These are phyloP conservation scores for Quercus phellos DNA, from an alignment of 331 rosid genomes.

Conservation along the genomic window DNA sequence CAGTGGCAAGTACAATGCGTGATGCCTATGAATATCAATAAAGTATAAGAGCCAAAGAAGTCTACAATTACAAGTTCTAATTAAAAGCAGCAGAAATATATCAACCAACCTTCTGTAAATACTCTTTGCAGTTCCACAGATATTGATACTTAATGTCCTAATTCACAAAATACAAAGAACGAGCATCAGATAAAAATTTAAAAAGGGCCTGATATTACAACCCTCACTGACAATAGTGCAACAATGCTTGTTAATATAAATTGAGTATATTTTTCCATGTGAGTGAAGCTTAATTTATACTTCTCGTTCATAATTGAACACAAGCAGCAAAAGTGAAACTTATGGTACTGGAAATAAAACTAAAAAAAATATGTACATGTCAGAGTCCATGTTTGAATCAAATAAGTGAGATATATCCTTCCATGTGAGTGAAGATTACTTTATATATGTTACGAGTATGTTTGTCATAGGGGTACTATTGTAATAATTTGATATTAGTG, in stretches of 20 bases:
- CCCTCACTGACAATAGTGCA: not conserved
- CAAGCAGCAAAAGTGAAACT: not conserved
- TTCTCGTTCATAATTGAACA: not conserved
- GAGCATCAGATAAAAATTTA: slow-evolving; percentile 42
- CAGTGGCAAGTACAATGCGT: slow-evolving; percentile 90
- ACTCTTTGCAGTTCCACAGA: slow-evolving; percentile 92
- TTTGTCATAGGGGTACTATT: too few relatives aligned
- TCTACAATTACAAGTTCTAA: not conserved
- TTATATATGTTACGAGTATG: too few relatives aligned
- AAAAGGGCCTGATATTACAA: not conserved
- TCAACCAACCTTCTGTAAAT: slow-evolving; percentile 56
- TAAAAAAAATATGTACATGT: not conserved
- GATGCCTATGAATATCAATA: slow-evolving; percentile 59
- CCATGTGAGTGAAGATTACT: not conserved
- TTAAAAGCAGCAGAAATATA: slow-evolving; percentile 3
- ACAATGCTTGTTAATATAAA: not conserved
- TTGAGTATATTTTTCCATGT: not conserved
- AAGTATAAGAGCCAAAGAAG: slow-evolving; percentile 9
- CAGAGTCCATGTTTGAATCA: not conserved
- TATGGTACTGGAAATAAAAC: not conserved
- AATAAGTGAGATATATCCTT: not conserved
- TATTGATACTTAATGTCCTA: slow-evolving; percentile 90
- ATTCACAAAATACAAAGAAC: slow-evolving; percentile 60
- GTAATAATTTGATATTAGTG: too few relatives aligned
- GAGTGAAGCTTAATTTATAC: not conserved